phyloP scores from a whole-genome alignment of 2,329 filamentous ascomycete species.

The Claviceps sp. region DNA sequence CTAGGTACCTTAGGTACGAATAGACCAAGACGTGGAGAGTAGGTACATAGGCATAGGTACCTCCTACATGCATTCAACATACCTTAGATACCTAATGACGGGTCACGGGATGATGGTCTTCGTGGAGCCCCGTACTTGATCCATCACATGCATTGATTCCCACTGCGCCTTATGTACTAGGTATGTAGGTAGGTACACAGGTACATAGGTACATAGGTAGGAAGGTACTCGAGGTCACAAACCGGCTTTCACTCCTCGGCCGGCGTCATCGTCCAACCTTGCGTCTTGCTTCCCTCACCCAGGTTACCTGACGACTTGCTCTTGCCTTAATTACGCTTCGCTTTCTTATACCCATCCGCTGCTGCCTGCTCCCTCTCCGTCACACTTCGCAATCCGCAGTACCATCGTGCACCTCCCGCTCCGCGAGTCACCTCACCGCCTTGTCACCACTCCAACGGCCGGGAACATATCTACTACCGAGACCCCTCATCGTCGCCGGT shows the following conservation, averaged over 20 bases:
- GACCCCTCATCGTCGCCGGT: not conserved
- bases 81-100: too few relatives aligned
- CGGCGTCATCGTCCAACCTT: constrained; percentile 2
- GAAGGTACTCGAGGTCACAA: not conserved
- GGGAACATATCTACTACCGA: not conserved
- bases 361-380: constrained; percentile 17
- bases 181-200: too few relatives aligned
- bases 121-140: too few relatives aligned
- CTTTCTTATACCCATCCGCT: not conserved
- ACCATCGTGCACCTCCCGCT: not conserved
- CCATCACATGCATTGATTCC: too few relatives aligned
- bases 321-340: not conserved
- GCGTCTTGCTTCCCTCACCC: not conserved
- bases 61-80: too few relatives aligned
- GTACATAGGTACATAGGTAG: too few relatives aligned
- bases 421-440: not conserved
- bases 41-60: too few relatives aligned
- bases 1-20: too few relatives aligned
- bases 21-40: too few relatives aligned
- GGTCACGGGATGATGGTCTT: too few relatives aligned
- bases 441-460: not conserved
- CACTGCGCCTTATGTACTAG: too few relatives aligned
- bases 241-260: not conserved
- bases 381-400: not conserved
- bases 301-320: not conserved